These are phyloP conservation scores for Metschnikowia proteae DNA, from an alignment of 805 yeast genomes.

Conservation along the genomic window DNA sequence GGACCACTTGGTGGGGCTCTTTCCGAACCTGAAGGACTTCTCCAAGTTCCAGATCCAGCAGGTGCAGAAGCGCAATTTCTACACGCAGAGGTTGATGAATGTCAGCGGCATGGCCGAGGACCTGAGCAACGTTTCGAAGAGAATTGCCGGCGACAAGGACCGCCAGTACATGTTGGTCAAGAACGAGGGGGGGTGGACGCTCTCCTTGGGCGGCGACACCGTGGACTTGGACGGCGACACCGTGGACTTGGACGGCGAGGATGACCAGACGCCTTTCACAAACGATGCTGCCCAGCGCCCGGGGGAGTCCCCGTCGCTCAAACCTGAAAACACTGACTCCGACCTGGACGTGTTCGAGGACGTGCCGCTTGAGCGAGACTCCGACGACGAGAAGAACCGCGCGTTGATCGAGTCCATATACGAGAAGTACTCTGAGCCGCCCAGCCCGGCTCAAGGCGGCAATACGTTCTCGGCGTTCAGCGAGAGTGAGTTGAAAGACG, in stretches of 20 bases:
- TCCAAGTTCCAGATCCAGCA: constrained; percentile 89
- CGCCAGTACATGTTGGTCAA: constrained; percentile 69
- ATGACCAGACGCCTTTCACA: too few species aligned
- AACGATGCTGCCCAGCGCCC: too few species aligned
- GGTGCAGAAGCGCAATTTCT: constrained; percentile 86
- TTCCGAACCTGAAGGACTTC: constrained; percentile 84
- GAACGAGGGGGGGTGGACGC: constrained; percentile 80
- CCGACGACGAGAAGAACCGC: constrained; percentile 24
- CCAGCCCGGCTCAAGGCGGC: not conserved
- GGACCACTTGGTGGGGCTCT: constrained; percentile 77
- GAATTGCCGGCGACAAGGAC: constrained; percentile 83
- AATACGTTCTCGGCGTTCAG: constrained; percentile 17
- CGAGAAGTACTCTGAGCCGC: constrained; percentile 22
- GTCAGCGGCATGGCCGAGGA: constrained; percentile 73
- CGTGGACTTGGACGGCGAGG: constrained; percentile 47
- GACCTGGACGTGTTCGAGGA: constrained; percentile 25
- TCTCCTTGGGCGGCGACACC: constrained; percentile 54
- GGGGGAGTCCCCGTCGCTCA: not conserved
- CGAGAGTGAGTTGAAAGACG: constrained; percentile 39
- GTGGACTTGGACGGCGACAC: constrained; percentile 48
- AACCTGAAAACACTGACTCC: constrained; percentile 4
- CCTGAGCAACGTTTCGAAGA: constrained; percentile 40
- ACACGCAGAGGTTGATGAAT: constrained; percentile 83
- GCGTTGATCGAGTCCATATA: constrained; percentile 38
- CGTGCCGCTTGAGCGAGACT: constrained; percentile 18